Evolutionary conservation across 495 filamentous ascomycete species (phyloP).

Genomic region (Daldinia decipiens): DNA sequence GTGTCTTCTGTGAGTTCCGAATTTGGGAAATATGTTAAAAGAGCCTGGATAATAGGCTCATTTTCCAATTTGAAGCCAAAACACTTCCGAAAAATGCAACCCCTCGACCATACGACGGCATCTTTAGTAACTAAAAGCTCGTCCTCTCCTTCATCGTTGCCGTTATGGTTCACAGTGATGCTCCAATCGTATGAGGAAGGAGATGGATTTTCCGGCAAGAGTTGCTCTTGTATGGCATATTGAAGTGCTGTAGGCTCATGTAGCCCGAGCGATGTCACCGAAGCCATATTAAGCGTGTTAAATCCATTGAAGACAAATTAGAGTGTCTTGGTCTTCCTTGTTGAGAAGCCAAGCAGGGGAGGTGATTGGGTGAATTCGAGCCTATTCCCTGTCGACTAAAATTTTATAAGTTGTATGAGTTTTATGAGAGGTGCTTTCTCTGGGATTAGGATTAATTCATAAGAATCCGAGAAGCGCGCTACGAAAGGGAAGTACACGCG

Average conservation of each 20-base stretch:
- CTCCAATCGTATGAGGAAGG: slow-evolving; percentile 79
- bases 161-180: slow-evolving; percentile 57
- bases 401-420: slow-evolving; percentile 2
- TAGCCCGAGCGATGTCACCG: slow-evolving; percentile 85
- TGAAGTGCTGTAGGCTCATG: slow-evolving; percentile 84
- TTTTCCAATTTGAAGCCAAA: slow-evolving; percentile 89
- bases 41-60: slow-evolving; percentile 81
- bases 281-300: slow-evolving; percentile 71
- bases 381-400: not conserved
- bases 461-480: not conserved
- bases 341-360: slow-evolving; percentile 7
- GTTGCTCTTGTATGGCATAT: slow-evolving; percentile 82
- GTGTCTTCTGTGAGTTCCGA: slow-evolving; percentile 54
- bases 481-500: slow-evolving; percentile 19
- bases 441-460: not conserved
- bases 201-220: slow-evolving; percentile 75
- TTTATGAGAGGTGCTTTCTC: slow-evolving; percentile 1
- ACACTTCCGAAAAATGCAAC: slow-evolving; percentile 83
- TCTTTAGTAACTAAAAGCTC: slow-evolving; percentile 85
- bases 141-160: slow-evolving; percentile 68
- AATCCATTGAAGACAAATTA: slow-evolving; percentile 35
- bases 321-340: not conserved
- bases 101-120: slow-evolving; percentile 92
- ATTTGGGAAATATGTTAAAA: slow-evolving; percentile 82
- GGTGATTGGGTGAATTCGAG: not conserved